A percentile compares a stretch with the other conserved stretches of the same genome.
These are phyloP conservation scores for Mortierella sp. DNA, from an alignment of 371 early-diverging fungal species.

Conservation along the genomic window DNA sequence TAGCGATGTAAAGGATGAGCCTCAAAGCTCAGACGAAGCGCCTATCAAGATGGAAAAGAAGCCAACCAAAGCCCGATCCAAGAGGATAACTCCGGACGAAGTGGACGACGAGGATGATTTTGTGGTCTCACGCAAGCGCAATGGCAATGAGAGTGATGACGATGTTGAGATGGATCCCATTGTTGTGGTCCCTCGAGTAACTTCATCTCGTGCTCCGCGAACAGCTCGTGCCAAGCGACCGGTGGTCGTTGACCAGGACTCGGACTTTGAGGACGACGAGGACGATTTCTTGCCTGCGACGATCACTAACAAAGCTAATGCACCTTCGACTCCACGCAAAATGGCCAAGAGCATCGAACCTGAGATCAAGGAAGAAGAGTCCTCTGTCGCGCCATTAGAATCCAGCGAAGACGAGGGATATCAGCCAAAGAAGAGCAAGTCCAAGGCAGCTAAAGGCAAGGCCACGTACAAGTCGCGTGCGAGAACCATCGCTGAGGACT, in stretches of 20 bases:
- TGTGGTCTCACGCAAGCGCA: constrained; percentile 2
- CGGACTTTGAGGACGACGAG: constrained; percentile 38
- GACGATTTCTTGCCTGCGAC: constrained; percentile 27
- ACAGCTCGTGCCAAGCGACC: constrained; percentile 42
- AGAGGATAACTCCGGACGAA: constrained; percentile 22
- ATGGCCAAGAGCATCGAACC: constrained; percentile 26
- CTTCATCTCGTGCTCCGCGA: constrained; percentile 31
- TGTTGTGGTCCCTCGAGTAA: constrained; percentile 20
- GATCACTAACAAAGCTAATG: constrained; percentile 13
- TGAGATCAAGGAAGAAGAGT: constrained; percentile 4
- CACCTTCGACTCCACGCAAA: constrained; percentile 14
- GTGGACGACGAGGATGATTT: constrained; percentile 40
- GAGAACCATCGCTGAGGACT: constrained; percentile 20
- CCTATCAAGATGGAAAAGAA: neutral
- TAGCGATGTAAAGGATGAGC: constrained; percentile 10
- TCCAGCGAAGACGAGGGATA: constrained; percentile 20
- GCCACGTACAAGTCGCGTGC: constrained; percentile 26
- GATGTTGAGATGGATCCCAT: constrained; percentile 29
- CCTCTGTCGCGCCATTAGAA: neutral
- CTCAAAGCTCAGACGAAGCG: constrained; percentile 5
- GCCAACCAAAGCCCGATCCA: constrained; percentile 21
- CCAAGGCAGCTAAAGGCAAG: constrained; percentile 19
- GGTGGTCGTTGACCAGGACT: constrained; percentile 34
- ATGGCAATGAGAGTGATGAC: constrained; percentile 18
- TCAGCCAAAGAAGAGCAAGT: constrained; percentile 1